Evolutionary conservation across 345 rosid genomes (phyloP), one percentile per base, ranked within the genome.

Genomic region (Luvunga scandens): DNA sequence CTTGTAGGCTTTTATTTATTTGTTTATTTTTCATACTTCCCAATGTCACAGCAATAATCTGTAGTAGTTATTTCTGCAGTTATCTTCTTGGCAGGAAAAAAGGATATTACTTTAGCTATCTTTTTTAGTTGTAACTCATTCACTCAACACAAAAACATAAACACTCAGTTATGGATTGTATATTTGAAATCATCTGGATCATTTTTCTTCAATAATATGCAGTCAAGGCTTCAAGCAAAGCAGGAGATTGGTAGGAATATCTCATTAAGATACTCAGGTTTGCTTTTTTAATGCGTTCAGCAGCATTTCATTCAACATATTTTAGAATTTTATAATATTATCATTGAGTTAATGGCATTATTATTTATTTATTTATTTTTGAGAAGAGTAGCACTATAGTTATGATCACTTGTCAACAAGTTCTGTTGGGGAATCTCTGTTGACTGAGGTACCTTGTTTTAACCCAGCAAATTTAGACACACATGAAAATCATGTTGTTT

Each of bases 151-250:
- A 57, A 31, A 30, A 9, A 31, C 48, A 42, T 3, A 31, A 74
- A 69, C 48, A 69, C 69, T 61, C 8, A 39, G n/a, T 14, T n/a
- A 60, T 65, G 75, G 33, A 62, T 28, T 25, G 53, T 64, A 62
- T 39, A 30, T 57, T 42, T 72, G 53, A 69, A 73, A 33, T 39
- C 61, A 75, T 60, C 56, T 66, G 24, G 9, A 69, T 67, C 75
- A 62, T 71, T 82, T 81, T 36, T 25, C 56, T 78, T 77, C 18
- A 69, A 75, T 69, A 8, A 61, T 66, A 18, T 75, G 83, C 90
- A 89, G 92, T 89, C 94, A 25, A 85, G 94, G 78, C 90, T 91
- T 77, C 94, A 91, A 82, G 94, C 94, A 72, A 91, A 88, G 77
- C 92, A 91, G 82, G 94, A 88, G 80, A 91, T 89, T 68, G 90